These are phyloP conservation scores for Plasmopara viticola DNA, from an alignment of 352 stramenopile species.

Conservation along the genomic window DNA sequence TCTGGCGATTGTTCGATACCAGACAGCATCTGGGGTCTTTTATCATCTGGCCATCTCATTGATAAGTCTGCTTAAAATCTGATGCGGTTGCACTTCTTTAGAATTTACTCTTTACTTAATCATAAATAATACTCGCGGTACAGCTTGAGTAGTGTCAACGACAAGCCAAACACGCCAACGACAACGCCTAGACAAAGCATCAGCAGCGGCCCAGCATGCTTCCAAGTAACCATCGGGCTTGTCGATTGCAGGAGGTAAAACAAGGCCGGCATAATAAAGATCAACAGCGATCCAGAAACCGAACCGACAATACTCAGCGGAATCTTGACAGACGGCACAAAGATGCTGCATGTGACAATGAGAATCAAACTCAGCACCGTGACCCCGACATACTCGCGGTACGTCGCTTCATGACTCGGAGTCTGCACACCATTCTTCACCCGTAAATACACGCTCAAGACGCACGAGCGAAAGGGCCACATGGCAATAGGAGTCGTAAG, in stretches of 20 bases:
- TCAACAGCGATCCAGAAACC: constrained; percentile 67
- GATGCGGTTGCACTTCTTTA: too few species aligned
- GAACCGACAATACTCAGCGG: constrained; percentile 72
- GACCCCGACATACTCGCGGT: constrained; percentile 35
- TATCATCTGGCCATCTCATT: too few species aligned
- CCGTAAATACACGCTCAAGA: constrained; percentile 62
- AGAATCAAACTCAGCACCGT: constrained; percentile 50
- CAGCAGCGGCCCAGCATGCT: constrained; percentile 44
- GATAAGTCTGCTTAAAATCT: too few species aligned
- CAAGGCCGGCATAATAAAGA: constrained; percentile 76
- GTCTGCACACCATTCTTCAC: constrained; percentile 65
- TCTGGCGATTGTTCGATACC: too few species aligned
- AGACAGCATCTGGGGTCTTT: too few species aligned
- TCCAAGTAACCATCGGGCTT: constrained; percentile 30
- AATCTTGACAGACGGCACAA: constrained; percentile 73
- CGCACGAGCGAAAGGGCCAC: constrained; percentile 72
- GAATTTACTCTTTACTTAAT: too few species aligned
- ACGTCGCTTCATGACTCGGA: constrained; percentile 46
- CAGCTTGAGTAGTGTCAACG: constrained; percentile 40
- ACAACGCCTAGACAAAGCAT: constrained; percentile 50
- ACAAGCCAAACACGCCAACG: constrained; percentile 33
- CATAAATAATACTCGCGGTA: constrained; percentile 22
- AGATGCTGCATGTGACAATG: constrained; percentile 65
- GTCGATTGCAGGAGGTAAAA: constrained; percentile 65
- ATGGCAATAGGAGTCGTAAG: constrained; percentile 65